A percentile compares a stretch with the other conserved stretches of the same genome.
These are phyloP conservation scores for Trichosanthes truncata DNA, from an alignment of 306 rosid genomes.

Conservation along the genomic window DNA sequence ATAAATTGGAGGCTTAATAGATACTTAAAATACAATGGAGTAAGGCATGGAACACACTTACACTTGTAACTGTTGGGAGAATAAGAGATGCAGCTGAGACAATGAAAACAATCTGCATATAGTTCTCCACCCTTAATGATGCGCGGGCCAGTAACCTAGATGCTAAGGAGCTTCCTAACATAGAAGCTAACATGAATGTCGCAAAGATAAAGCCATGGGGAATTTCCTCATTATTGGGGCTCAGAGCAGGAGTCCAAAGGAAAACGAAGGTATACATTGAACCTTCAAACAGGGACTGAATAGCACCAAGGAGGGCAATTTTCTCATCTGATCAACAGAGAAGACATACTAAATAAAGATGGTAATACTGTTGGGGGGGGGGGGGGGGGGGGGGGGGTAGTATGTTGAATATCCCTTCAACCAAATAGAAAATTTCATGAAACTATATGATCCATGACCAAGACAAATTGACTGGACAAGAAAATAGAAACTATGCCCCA, in stretches of 20 bases:
- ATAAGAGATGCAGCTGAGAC: conserved; percentile 60
- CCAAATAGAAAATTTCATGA: background rate
- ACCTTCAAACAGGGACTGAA: conserved; percentile 97
- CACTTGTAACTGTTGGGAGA: conserved; percentile 67
- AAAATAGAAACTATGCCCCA: background rate
- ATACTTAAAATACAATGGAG: conserved; percentile 45
- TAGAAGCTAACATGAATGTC: conserved; percentile 90
- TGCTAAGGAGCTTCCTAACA: conserved; percentile 97
- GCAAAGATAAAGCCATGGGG: conserved; percentile 98
- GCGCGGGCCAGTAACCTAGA: conserved; percentile 75
- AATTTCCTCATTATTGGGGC: conserved; percentile 93
- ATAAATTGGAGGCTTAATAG: conserved; percentile 53
- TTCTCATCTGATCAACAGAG: conserved; percentile 47
- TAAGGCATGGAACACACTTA: conserved; percentile 54
- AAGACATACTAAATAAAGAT: conserved; percentile 14
- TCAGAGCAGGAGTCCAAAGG: conserved; percentile 98
- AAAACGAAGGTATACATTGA: conserved; percentile 96
- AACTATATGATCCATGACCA: background rate
- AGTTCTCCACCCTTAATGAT: conserved; percentile 68
- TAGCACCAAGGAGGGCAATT: conserved; percentile 89
- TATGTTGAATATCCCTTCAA: background rate
- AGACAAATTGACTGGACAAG: background rate
- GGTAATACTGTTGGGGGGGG: background rate
- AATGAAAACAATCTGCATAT: conserved; percentile 89
- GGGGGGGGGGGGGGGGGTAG: too few species aligned